Evolutionary conservation across 495 filamentous ascomycete genomes (phyloP), one percentile per base, ranked within the genome.

Genomic region (Pseudomonodictys pantanalensis): DNA sequence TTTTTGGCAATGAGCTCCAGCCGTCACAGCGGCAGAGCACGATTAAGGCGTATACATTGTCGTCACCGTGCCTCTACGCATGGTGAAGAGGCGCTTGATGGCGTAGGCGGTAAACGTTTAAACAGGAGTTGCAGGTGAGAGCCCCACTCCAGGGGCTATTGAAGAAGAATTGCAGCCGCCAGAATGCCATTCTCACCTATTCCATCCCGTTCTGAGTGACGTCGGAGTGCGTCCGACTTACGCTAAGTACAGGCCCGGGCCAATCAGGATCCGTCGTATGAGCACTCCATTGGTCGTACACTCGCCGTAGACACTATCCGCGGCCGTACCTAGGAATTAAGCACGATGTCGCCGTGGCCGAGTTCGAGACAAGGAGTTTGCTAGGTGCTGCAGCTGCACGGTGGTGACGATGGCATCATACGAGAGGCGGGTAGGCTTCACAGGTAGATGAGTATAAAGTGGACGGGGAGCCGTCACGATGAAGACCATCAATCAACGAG

Each of bases 401-500:
- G 29, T 26, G 45, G 52, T 48, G 39, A 38, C 11, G 20, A 64
- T 58, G 54, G 54, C 43, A 48, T 64, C 60, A 64, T 64, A 43
- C n/a, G n/a, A n/a, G n/a, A n/a, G n/a, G n/a, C n/a, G 57, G 20
- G 47, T 35, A 49, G 42, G 20, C 2, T 24, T 18, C 18, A 25
- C n/a, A 12, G 9, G 49, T n/a, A 3, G 55, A 22, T 58, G 23
- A 12, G 30, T 50, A 58, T 58, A 33, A 48, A 56, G 52, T 12
- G 28, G 33, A n/a, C n/a, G n/a, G n/a, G n/a, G n/a, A n/a, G n/a
- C n/a, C n/a, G n/a, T n/a, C n/a, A n/a, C n/a, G n/a, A n/a, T n/a
- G n/a, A n/a, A n/a, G n/a, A n/a, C n/a, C n/a, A n/a, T n/a, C n/a
- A n/a, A n/a, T n/a, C n/a, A n/a, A n/a, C n/a, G n/a, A n/a, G n/a